A percentile compares a stretch with the other conserved stretches of the same genome.
phyloP scores from a whole-genome alignment of 1,284 basidiomycete genomes.

The Neonothopanus nambi region DNA sequence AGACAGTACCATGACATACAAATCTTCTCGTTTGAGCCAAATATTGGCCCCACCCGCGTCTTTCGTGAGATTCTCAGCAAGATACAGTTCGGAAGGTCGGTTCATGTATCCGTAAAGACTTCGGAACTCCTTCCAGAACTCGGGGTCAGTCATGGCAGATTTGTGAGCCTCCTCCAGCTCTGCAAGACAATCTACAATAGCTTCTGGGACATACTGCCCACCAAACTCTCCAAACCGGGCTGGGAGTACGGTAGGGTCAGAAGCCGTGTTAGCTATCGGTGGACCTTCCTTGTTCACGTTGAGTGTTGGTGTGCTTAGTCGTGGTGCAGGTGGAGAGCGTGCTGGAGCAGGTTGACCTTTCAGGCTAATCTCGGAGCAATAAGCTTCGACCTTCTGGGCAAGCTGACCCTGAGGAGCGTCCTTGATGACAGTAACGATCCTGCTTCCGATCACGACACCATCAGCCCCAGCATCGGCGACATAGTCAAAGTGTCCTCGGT shows the following conservation, averaged over 20 bases:
- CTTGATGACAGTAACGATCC: slow-evolving; percentile 82
- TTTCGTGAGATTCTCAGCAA: slow-evolving; percentile 75
- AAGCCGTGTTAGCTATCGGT: slow-evolving; percentile 26
- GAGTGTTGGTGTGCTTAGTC: slow-evolving; percentile 28
- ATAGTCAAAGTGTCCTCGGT: slow-evolving; percentile 87
- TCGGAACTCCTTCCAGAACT: slow-evolving; percentile 93
- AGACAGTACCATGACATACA: too few relatives aligned
- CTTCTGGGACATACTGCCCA: slow-evolving; percentile 96
- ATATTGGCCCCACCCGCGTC: slow-evolving; percentile 88
- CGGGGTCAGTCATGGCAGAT: slow-evolving; percentile 82
- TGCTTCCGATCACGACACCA: slow-evolving; percentile 93
- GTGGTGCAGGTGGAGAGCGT: slow-evolving; percentile 31
- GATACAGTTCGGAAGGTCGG: slow-evolving; percentile 74
- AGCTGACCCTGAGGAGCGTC: slow-evolving; percentile 54
- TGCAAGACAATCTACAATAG: slow-evolving; percentile 85
- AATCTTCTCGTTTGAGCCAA: slow-evolving; percentile 97
- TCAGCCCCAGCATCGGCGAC: slow-evolving; percentile 89
- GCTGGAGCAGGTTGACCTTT: slow-evolving; percentile 48
- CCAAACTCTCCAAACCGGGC: slow-evolving; percentile 94
- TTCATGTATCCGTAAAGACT: slow-evolving; percentile 91
- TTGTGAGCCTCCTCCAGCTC: slow-evolving; percentile 94
- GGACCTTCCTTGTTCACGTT: slow-evolving; percentile 29
- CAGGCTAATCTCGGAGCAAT: slow-evolving; percentile 70
- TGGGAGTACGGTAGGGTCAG: slow-evolving; percentile 59
- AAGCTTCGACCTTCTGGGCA: slow-evolving; percentile 68